Percentiles rank a stretch among this genome's conserved stretches.
These are phyloP conservation scores for Hypoxylon sp. DNA, from an alignment of 2,329 filamentous ascomycete genomes.

Conservation along the genomic window DNA sequence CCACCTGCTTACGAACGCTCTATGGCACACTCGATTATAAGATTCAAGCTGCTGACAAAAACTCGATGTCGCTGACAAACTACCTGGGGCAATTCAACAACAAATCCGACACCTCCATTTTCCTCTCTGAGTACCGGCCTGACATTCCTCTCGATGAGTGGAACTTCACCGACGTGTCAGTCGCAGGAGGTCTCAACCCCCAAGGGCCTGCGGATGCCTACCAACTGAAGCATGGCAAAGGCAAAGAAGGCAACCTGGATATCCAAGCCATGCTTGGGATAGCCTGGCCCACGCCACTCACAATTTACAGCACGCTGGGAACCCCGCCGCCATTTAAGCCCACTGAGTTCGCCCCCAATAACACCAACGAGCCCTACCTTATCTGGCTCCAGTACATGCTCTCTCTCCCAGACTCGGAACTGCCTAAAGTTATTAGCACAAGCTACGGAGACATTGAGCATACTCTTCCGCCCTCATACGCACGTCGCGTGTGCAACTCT, in stretches of 20 bases:
- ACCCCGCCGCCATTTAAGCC: constrained; percentile 40
- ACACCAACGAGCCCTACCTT: constrained; percentile 76
- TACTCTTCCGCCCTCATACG: constrained; percentile 67
- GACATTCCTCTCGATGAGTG: neutral
- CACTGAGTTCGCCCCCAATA: constrained; percentile 45
- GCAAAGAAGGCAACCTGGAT: constrained; percentile 40
- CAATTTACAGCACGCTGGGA: constrained; percentile 40
- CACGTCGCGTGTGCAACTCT: constrained; percentile 67
- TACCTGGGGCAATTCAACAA: constrained; percentile 17
- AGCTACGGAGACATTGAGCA: constrained; percentile 76
- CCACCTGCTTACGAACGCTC: neutral
- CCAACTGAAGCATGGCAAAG: constrained; percentile 5
- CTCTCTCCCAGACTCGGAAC: constrained; percentile 54
- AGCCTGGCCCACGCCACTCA: constrained; percentile 27
- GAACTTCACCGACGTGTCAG: constrained; percentile 11
- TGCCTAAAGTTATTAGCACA: constrained; percentile 72
- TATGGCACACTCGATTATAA: constrained; percentile 13
- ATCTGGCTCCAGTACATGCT: constrained; percentile 72
- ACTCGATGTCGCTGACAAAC: constrained; percentile 7
- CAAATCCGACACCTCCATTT: constrained; percentile 11
- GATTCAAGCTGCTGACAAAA: constrained; percentile 1
- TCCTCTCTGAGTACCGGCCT: neutral
- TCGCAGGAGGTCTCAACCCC: constrained; percentile 1
- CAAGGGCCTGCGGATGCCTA: constrained; percentile 1
- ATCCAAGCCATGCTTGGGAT: constrained; percentile 39